Evolutionary conservation across 2,329 filamentous ascomycete species (phyloP), one percentile per base, ranked within the genome.

Genomic region (Cytospora mali): DNA sequence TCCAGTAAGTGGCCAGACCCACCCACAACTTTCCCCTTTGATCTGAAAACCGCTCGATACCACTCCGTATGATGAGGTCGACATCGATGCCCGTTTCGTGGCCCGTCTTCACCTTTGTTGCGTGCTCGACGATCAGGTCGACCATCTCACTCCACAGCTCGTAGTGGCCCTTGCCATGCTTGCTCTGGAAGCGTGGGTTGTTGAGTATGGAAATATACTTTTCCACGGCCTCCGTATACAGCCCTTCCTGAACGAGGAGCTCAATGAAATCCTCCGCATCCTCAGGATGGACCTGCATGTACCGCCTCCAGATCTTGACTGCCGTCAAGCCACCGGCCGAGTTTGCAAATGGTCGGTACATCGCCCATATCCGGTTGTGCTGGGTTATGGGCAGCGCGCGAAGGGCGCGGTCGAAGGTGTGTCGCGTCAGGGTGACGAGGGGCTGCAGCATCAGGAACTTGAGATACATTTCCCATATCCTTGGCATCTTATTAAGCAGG

Each of bases 131-230:
- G 52, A 99, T 81, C 67, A 98, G 75, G 71, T 99, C 95, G 39
- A 98, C 88, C 92, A 99, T 96, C 74, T 99, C 95, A 67, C 88
- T 95, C 95, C 95, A 99, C 55, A 99, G 83, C 75, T 99, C 93
- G 74, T 96, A 99, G 66, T 94, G 92, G 0, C 95, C 94, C 76
- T 97, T 97, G 64, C 91, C 91, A 68, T 95, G 88, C 77, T 96
- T 97, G 78, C 94, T 98, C 73, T 88, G 86, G 77, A 99, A 98
- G 39, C 88, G 88, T 3, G 91, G 86, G 70, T 97, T 93, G 79
- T 98, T 93, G 70, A 99, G 83, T 58, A 98, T 88, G 54, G 92
- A 87, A 74, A 98, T 96, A 75, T 97, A 99, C 68, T 89, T 89
- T 74, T 90, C 89, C 61, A 96, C 91, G 5, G 95, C 95, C 73